A percentile compares a stretch with the other conserved stretches of the same genome.
Conservation (phyloP, 1,284 basidiomycete species). For the Tremellales sp. region DNA sequence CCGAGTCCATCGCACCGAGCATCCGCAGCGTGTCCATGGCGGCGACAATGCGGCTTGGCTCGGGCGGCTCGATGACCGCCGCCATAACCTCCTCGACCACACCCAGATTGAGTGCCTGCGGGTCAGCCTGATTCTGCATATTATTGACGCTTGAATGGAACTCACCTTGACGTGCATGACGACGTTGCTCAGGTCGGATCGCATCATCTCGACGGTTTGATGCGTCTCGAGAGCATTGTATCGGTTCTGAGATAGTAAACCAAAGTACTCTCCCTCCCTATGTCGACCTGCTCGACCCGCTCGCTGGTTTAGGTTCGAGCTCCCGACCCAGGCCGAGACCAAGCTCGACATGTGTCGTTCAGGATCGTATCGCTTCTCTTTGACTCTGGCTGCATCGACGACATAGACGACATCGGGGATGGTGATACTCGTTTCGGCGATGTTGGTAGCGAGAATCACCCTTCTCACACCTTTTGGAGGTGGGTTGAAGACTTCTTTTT, state of each 20-base stretch:
- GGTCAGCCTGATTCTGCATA: neutral
- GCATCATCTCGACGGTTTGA: slow-evolving; percentile 94
- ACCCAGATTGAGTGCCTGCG: slow-evolving; percentile 79
- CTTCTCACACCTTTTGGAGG: slow-evolving; percentile 72
- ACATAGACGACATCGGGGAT: slow-evolving; percentile 97
- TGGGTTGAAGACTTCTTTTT: slow-evolving; percentile 84
- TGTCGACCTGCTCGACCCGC: slow-evolving; percentile 93
- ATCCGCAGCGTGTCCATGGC: slow-evolving; percentile 78
- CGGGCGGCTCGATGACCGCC: slow-evolving; percentile 86
- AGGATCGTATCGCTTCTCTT: slow-evolving; percentile 89
- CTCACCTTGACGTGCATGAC: slow-evolving; percentile 86
- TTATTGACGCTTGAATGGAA: slow-evolving; percentile 1
- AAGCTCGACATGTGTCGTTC: slow-evolving; percentile 80
- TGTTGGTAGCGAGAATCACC: slow-evolving; percentile 90
- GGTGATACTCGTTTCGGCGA: slow-evolving; percentile 93
- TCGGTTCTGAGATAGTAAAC: slow-evolving; percentile 68
- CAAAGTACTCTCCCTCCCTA: slow-evolving; percentile 85
- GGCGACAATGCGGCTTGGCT: slow-evolving; percentile 67
- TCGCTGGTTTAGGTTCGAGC: slow-evolving; percentile 89
- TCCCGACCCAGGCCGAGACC: slow-evolving; percentile 84
- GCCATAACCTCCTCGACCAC: slow-evolving; percentile 83
- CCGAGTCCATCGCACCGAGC: slow-evolving; percentile 78
- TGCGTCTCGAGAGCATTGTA: slow-evolving; percentile 67
- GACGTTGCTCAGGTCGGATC: slow-evolving; percentile 83
- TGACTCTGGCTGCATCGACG: slow-evolving; percentile 82